Evolutionary conservation across 805 yeast species (phyloP).

Genomic region (Candida xyloterini): DNA sequence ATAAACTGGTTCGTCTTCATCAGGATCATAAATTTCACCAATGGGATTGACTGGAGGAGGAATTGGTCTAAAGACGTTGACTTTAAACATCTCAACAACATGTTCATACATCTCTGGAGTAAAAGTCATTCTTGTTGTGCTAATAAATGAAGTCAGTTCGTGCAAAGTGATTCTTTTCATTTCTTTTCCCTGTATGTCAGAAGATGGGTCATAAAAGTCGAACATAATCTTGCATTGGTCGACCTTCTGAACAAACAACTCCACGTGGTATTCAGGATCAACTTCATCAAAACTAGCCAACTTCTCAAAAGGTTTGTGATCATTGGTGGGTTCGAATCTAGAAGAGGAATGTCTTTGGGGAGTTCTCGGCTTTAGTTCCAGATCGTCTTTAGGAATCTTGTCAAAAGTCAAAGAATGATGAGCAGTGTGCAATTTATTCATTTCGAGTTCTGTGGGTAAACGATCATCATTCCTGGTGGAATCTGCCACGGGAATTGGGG

Average conservation of each 20-base stretch:
- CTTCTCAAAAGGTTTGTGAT: slow-evolving; percentile 61
- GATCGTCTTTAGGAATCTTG: slow-evolving; percentile 54
- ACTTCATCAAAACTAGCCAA: slow-evolving; percentile 89
- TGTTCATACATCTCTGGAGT: slow-evolving; percentile 88
- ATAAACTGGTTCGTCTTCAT: slow-evolving; percentile 96
- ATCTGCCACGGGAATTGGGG: slow-evolving; percentile 11
- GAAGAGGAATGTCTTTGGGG: slow-evolving; percentile 93
- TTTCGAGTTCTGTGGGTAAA: slow-evolving; percentile 24
- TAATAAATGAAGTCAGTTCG: slow-evolving; percentile 85
- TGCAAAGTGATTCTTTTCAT: slow-evolving; percentile 81
- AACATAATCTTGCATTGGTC: slow-evolving; percentile 94
- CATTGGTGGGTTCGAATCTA: slow-evolving; percentile 76
- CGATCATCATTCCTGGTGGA: slow-evolving; percentile 11
- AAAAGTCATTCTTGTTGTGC: slow-evolving; percentile 76
- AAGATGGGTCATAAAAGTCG: slow-evolving; percentile 91
- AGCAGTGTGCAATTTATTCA: slow-evolving; percentile 30
- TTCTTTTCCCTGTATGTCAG: slow-evolving; percentile 90
- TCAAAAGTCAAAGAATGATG: slow-evolving; percentile 31
- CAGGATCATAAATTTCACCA: slow-evolving; percentile 96
- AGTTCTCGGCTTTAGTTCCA: slow-evolving; percentile 66
- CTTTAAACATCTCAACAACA: slow-evolving; percentile 85
- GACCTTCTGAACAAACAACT: slow-evolving; percentile 78
- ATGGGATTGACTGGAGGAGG: slow-evolving; percentile 98
- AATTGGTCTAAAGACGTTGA: slow-evolving; percentile 88
- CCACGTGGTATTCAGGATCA: slow-evolving; percentile 68